Conservation (phyloP, 768 basidiomycete species). For the Candolleomyces efflorescens region DNA sequence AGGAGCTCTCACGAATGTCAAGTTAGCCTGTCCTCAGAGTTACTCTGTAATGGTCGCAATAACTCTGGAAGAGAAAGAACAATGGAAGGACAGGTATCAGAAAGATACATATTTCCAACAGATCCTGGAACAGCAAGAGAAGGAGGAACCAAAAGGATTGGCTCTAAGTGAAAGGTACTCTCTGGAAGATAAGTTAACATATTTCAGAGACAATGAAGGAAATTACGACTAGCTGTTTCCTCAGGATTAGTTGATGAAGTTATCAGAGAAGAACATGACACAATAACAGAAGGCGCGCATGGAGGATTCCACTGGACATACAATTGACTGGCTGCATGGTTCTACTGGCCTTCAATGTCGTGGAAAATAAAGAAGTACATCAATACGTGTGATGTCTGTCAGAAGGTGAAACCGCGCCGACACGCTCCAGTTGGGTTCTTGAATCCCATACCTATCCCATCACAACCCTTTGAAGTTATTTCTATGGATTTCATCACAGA, state of each 20-base stretch:
- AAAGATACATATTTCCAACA: neutral
- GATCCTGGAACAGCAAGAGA: neutral
- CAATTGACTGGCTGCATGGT: slow-evolving; percentile 16
- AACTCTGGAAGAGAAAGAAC: neutral
- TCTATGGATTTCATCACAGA: slow-evolving; percentile 32
- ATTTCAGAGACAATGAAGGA: slow-evolving; percentile 21
- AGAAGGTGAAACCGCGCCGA: slow-evolving; percentile 11
- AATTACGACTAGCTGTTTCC: slow-evolving; percentile 25
- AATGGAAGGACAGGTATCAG: neutral
- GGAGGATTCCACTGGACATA: slow-evolving; percentile 22
- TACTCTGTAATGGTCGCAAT: neutral
- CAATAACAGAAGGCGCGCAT: slow-evolving; percentile 22
- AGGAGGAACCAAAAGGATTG: neutral
- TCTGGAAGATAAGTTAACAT: slow-evolving; percentile 11
- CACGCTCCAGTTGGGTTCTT: slow-evolving; percentile 29
- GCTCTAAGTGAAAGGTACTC: neutral
- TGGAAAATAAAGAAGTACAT: slow-evolving; percentile 17
- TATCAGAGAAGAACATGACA: slow-evolving; percentile 22
- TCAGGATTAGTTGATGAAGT: slow-evolving; percentile 12
- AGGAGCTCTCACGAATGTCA: too few relatives aligned
- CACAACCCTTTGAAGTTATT: slow-evolving; percentile 25
- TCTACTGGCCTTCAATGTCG: slow-evolving; percentile 30
- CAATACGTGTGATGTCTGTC: slow-evolving; percentile 22
- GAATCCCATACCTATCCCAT: slow-evolving; percentile 29
- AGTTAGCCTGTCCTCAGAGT: neutral